Evolutionary conservation across 176 grass and related monocot species (phyloP).

Genomic region (Rhynchospora breviuscula): DNA sequence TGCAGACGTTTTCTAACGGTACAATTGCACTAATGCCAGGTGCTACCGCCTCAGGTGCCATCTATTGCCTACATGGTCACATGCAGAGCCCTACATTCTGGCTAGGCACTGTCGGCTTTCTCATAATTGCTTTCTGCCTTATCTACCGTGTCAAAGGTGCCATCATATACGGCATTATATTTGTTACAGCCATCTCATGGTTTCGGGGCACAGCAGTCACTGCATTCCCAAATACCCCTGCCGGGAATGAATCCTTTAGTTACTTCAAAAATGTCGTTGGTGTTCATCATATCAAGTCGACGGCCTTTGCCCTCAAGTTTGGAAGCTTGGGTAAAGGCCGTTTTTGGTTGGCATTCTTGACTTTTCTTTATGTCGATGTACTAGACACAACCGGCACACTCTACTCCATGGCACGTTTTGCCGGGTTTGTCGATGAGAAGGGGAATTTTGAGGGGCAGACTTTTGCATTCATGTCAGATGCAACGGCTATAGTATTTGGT

Average conservation of each 20-base stretch:
- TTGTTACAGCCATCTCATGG: constrained; percentile 61
- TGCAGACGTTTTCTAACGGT: constrained; percentile 21
- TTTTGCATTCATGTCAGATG: constrained; percentile 56
- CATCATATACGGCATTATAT: constrained; percentile 73
- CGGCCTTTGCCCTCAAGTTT: constrained; percentile 44
- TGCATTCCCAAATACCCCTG: constrained; percentile 48
- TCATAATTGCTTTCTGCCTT: constrained; percentile 50
- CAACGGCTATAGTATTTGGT: constrained; percentile 42
- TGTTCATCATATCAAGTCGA: constrained; percentile 44
- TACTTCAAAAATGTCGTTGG: constrained; percentile 59
- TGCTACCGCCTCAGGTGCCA: constrained; percentile 5
- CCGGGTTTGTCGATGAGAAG: constrained; percentile 39
- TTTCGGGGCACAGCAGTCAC: constrained; percentile 50
- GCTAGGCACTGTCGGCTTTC: constrained; percentile 49
- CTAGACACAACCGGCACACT: constrained; percentile 63
- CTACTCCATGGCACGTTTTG: constrained; percentile 76
- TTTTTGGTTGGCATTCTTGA: constrained; percentile 43
- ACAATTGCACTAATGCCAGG: constrained; percentile 17
- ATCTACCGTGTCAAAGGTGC: constrained; percentile 38
- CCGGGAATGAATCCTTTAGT: constrained; percentile 41
- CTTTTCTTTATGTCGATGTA: constrained; percentile 63
- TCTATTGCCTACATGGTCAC: constrained; percentile 43
- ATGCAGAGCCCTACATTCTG: constrained; percentile 72
- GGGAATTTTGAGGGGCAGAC: constrained; percentile 64
- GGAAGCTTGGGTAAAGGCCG: constrained; percentile 29